A percentile compares a stretch with the other conserved stretches of the same genome.
Conservation (phyloP, 2,329 filamentous ascomycete genomes). For the Fusarium cicatricum region DNA sequence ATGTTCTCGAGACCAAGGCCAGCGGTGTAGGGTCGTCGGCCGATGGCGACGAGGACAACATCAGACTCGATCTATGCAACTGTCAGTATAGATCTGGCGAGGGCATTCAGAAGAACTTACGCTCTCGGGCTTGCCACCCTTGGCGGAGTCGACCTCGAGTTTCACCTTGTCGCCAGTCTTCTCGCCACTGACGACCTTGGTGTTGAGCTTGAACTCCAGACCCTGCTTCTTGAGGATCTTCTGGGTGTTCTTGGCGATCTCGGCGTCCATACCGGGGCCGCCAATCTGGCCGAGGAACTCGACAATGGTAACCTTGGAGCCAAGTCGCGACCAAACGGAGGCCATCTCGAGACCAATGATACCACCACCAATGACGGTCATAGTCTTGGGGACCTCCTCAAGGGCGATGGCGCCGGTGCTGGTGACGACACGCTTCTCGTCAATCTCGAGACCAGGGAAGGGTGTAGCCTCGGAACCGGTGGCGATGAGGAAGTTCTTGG, state of each 20-base stretch:
- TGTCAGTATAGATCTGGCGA: slow-evolving; percentile 32
- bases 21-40: slow-evolving; percentile 91
- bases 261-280: slow-evolving; percentile 95
- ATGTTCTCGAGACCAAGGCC: slow-evolving; percentile 95
- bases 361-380: slow-evolving; percentile 97
- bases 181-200: slow-evolving; percentile 91
- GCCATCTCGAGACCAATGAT: slow-evolving; percentile 99
- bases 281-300: slow-evolving; percentile 97
- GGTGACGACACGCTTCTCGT: slow-evolving; percentile 97
- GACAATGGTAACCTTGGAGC: slow-evolving; percentile 94
- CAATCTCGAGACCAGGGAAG: slow-evolving; percentile 94
- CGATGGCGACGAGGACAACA: slow-evolving; percentile 95
- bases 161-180: slow-evolving; percentile 79
- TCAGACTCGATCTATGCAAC: slow-evolving; percentile 82
- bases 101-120: slow-evolving; percentile 60
- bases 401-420: slow-evolving; percentile 94
- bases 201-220: slow-evolving; percentile 97
- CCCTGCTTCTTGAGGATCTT: slow-evolving; percentile 97
- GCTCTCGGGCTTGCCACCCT: slow-evolving; percentile 94
- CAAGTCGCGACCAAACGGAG: slow-evolving; percentile 95
- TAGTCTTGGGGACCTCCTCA: slow-evolving; percentile 90
- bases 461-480: slow-evolving; percentile 95
- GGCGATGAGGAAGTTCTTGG: slow-evolving; percentile 98
- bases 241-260: slow-evolving; percentile 90
- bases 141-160: slow-evolving; percentile 88